Conservation (phyloP, 148 eudicot species). For the Heliamphora exappendiculata region DNA sequence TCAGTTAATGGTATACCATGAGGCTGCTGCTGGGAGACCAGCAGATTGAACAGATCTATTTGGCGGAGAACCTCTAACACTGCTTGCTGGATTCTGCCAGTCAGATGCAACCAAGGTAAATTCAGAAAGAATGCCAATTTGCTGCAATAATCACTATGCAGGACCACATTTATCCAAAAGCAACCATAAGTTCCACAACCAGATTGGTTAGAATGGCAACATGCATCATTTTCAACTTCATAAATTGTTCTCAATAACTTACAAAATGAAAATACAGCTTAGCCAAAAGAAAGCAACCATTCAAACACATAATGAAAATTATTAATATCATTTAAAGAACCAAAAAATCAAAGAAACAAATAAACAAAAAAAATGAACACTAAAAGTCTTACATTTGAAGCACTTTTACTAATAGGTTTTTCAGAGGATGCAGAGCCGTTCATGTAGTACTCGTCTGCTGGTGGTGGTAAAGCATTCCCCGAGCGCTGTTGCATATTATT, state of each 20-base stretch:
- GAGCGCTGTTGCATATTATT: slow-evolving; percentile 45
- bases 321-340: not conserved
- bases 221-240: not conserved
- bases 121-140: not conserved
- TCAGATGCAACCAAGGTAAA: slow-evolving; percentile 13
- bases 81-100: slow-evolving; percentile 41
- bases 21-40: slow-evolving; percentile 71
- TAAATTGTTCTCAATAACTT: not conserved
- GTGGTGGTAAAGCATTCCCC: slow-evolving; percentile 60
- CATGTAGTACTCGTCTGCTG: slow-evolving; percentile 50
- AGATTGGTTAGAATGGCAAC: not conserved
- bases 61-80: slow-evolving; percentile 50
- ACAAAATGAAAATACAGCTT: not conserved
- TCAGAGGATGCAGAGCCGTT: slow-evolving; percentile 34
- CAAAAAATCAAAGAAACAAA: not conserved
- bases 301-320: not conserved
- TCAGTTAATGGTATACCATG: slow-evolving; percentile 41
- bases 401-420: slow-evolving; percentile 39
- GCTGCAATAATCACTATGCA: slow-evolving; percentile 9
- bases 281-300: not conserved
- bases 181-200: not conserved
- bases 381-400: slow-evolving; percentile 47
- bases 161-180: slow-evolving; percentile 2
- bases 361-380: slow-evolving; percentile 1
- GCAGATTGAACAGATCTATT: slow-evolving; percentile 67